Base-by-base conservation (phyloP, 1,139 yeast species). In the Lipomyces yarrowii region DNA sequence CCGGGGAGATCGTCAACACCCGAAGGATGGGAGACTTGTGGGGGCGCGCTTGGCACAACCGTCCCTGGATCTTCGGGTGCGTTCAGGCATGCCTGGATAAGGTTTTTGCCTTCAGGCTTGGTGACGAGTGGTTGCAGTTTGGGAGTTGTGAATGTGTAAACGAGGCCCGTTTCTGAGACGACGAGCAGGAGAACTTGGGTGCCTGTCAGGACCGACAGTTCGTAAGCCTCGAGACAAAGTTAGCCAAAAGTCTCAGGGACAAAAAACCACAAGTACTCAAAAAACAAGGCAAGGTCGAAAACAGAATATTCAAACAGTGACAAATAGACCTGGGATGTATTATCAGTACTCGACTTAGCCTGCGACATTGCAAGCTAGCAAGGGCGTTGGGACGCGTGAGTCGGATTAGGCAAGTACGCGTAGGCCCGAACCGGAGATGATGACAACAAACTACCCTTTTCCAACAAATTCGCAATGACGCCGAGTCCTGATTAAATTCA, bases 81-180 rank as follows among this genome's bases (percentile, higher is more conserved):
- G 77, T 94, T 94, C 75, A 94, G 83, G 78, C 99, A 94, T 15
- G 98, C 97, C 82, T 94, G 98, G 76, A 94, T 94, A 75, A 94
- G 84, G 78, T 92, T 92, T 79, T 94, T 93, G 72, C 99, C 99
- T 80, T 94, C 99, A 57, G 96, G 89, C 79, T 94, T 93, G 51
- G 98, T 94, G 64, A 94, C 99, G 73, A 94, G 85, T 15, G 99
- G 99, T 79, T 96, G 99, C 75, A 94, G 86, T 79, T 94, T 94
- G 65, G 99, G 99, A 8, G 99, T 96, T 63, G 98, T 93, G 78
- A 94, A 94, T n/a, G 99, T 94, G 79, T 94, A 96, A 69, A 94
- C 99, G 71, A 94, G 86, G 7, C 99, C 99, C 26, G 99, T 94
- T 79, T 94, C 99, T 63, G 96, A 89, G 55, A 94, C 98, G 67